Conservation (phyloP, 2,329 filamentous ascomycete genomes). For the Nemania bipapillata region DNA sequence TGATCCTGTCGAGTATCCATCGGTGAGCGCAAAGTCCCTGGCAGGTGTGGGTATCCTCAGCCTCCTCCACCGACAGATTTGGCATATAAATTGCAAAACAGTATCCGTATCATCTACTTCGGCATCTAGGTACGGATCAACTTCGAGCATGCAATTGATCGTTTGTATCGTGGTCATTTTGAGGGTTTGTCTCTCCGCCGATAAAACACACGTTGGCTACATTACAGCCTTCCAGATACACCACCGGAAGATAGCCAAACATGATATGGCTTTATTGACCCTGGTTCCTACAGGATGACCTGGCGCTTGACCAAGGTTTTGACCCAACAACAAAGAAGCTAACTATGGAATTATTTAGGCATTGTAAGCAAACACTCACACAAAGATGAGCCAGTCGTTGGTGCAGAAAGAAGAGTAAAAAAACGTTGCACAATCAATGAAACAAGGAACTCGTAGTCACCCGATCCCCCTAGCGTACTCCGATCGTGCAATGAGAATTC, state of each 20-base stretch:
- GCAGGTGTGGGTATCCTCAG: slow-evolving; percentile 41
- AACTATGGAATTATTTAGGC: neutral
- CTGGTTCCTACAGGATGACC: neutral
- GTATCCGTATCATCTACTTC: slow-evolving; percentile 27
- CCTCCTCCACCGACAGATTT: slow-evolving; percentile 36
- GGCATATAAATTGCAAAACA: slow-evolving; percentile 38
- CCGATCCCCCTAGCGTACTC: neutral
- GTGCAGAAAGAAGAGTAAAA: neutral
- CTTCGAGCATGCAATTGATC: slow-evolving; percentile 44
- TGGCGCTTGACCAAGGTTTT: neutral
- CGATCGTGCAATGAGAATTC: neutral
- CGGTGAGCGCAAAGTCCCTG: slow-evolving; percentile 21
- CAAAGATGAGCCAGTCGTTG: neutral
- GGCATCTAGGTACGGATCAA: slow-evolving; percentile 40
- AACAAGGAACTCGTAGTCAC: neutral
- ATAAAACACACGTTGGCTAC: too few species aligned
- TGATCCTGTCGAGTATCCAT: neutral
- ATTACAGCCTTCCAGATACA: neutral
- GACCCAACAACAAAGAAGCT: neutral
- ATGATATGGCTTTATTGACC: neutral
- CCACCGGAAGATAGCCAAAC: neutral
- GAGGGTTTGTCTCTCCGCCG: neutral
- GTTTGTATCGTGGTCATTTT: slow-evolving; percentile 13
- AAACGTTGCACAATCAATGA: neutral
- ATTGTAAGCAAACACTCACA: neutral